phyloP scores from a whole-genome alignment of 768 basidiomycete genomes.

The Russula olivacea region DNA sequence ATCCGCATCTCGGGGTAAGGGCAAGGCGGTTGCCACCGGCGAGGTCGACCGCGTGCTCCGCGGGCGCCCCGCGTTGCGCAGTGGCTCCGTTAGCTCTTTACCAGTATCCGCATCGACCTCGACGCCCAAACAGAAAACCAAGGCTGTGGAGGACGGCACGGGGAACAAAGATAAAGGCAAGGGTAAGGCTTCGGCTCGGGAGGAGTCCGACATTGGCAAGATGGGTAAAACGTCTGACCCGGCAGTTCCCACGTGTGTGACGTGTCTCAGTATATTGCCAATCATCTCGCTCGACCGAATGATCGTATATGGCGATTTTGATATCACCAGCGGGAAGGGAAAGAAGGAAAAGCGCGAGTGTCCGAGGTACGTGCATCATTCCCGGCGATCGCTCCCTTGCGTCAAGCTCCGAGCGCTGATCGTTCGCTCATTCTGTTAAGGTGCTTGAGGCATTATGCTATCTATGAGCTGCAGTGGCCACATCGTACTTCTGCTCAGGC shows the following conservation, averaged over 20 bases:
- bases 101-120: constrained; percentile 1
- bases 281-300: constrained; percentile 70
- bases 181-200: constrained; percentile 21
- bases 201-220: constrained; percentile 17
- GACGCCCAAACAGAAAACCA: constrained; percentile 18
- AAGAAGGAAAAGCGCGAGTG: constrained; percentile 50
- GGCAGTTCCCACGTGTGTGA: constrained; percentile 53
- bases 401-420: constrained; percentile 7
- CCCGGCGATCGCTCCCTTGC: constrained; percentile 8
- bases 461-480: constrained; percentile 70
- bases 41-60: constrained; percentile 20
- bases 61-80: constrained; percentile 22
- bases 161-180: constrained; percentile 26
- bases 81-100: constrained; percentile 8
- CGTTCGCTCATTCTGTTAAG: constrained; percentile 34
- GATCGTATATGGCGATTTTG: constrained; percentile 65
- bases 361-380: constrained; percentile 51
- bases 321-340: constrained; percentile 43
- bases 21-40: constrained; percentile 4
- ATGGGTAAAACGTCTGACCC: constrained; percentile 27
- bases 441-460: constrained; percentile 75
- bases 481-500: constrained; percentile 48
- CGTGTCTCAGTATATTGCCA: constrained; percentile 65
- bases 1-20: constrained; percentile 26
- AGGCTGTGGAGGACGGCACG: constrained; percentile 13